Base-by-base conservation (phyloP, 495 filamentous ascomycete species). In the Neurospora sp. region DNA sequence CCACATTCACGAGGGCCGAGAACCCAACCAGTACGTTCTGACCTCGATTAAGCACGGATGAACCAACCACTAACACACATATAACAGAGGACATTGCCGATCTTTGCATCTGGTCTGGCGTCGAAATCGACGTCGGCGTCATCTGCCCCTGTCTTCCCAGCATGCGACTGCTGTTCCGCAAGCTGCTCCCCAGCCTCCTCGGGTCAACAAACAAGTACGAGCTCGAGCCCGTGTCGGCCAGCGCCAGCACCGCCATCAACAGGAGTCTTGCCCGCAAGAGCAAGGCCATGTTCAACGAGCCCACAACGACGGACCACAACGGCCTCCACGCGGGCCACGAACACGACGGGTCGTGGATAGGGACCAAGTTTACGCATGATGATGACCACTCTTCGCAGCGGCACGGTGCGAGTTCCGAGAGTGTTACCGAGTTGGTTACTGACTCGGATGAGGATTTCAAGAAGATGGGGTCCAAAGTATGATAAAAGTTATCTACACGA, bases 51-150 rank as follows among this genome's bases (percentile, higher is more conserved):
- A 35, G 14, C 31, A 16, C 11, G 14, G 5, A 16, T 48, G 22
- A 18, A 18, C 18, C 27, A 27, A 27, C 40, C 40, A n/a, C 69
- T 73, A 59, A 68, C 69, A 35, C 42, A 22, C 1, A 1, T 20
- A 10, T 0, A 10, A 59, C 73, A 80, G 78, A 76, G 72, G 76
- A 81, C 53, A 78, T 77, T 39, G 73, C 77, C 46, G 73, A 76
- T n/a, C 70, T 80, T 1, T 73, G 68, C 71, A 70, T 79, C 68
- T 81, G 79, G 79, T 77, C 78, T 31, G 75, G 70, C 44, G 76
- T 81, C 73, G 79, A 81, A 40, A 72, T 81, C 40, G 72, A 78
- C 70, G 73, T 81, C n/a, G 79, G 79, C 59, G 77, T 81, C 66
- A 78, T 79, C 69, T 79, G 78, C 71, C 75, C 79, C 27, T 81